These are phyloP conservation scores for Globisporangium solare DNA, from an alignment of 352 stramenopile genomes.

Conservation along the genomic window DNA sequence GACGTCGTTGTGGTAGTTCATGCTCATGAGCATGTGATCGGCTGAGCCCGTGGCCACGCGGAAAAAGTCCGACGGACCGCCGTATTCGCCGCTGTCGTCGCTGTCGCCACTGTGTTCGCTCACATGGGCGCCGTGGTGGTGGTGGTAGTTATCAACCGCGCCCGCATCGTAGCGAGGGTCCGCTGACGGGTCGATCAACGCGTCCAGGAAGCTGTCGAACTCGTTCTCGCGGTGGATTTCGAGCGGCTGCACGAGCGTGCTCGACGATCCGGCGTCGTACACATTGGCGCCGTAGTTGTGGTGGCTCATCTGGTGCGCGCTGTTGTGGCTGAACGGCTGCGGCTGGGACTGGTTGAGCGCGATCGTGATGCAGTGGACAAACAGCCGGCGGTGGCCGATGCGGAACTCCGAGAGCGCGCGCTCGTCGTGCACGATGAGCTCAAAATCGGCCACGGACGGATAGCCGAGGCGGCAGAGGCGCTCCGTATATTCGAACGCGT, in stretches of 20 bases:
- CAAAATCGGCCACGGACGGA: constrained; percentile 46
- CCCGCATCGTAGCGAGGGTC: constrained; percentile 5
- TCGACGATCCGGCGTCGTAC: constrained; percentile 29
- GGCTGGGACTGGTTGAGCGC: constrained; percentile 17
- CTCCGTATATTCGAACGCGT: constrained; percentile 52
- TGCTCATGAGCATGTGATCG: constrained; percentile 14
- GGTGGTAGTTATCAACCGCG: constrained; percentile 9
- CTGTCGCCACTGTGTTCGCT: constrained; percentile 12
- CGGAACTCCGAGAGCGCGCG: constrained; percentile 36
- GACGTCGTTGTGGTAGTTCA: constrained; percentile 25
- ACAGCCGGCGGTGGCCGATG: constrained; percentile 38
- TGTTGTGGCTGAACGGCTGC: constrained; percentile 1
- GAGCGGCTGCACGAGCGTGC: constrained; percentile 40
- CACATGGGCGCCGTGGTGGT: constrained; percentile 3
- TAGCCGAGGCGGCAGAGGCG: constrained; percentile 55
- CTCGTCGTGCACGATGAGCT: constrained; percentile 53
- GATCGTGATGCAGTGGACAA: constrained; percentile 36
- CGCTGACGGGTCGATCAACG: constrained; percentile 35
- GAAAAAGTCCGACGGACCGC: constrained; percentile 11
- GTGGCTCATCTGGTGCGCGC: constrained; percentile 7
- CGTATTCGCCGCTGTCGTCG: constrained; percentile 12
- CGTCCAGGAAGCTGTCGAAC: constrained; percentile 57
- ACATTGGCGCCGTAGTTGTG: constrained; percentile 15
- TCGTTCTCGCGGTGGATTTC: constrained; percentile 53
- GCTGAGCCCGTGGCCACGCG: constrained; percentile 12